A percentile compares a stretch with the other conserved stretches of the same genome.
Evolutionary conservation across 208 protist genomes (phyloP).

Genomic region (Trypanosoma avium): DNA sequence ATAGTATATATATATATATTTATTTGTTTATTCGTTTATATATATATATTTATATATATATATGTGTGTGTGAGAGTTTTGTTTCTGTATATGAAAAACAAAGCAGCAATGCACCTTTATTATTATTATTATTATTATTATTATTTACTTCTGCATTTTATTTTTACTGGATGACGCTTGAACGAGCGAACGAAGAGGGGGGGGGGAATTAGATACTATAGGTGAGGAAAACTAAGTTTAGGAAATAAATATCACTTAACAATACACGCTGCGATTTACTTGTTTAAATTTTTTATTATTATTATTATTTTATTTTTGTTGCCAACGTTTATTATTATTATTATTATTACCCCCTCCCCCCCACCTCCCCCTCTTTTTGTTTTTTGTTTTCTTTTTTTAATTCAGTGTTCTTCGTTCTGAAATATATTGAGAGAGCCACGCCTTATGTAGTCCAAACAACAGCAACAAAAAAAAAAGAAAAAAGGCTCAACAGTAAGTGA

Average conservation of each 20-base stretch:
- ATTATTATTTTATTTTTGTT: conserved; percentile 8
- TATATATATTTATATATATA: too few relatives aligned
- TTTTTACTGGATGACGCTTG: too few relatives aligned
- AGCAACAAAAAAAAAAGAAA: background rate
- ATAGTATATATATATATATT: background rate
- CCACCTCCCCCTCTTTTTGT: too few relatives aligned
- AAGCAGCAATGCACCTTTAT: too few relatives aligned
- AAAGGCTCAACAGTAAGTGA: background rate
- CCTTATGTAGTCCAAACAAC: conserved; percentile 6
- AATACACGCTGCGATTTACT: conserved; percentile 1
- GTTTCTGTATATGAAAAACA: too few relatives aligned
- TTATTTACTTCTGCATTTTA: too few relatives aligned
- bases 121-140: too few relatives aligned
- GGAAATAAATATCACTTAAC: conserved; percentile 6
- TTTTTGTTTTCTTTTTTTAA: background rate
- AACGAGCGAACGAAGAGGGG: too few relatives aligned
- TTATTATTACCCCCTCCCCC: too few relatives aligned
- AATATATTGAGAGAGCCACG: too few relatives aligned
- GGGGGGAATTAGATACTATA: background rate
- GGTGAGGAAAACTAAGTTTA: background rate
- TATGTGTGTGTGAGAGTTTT: too few relatives aligned
- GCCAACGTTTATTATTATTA: background rate
- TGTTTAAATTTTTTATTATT: conserved; percentile 15
- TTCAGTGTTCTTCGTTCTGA: background rate
- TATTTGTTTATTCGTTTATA: background rate